A percentile compares a stretch with the other conserved stretches of the same genome.
phyloP scores from a whole-genome alignment of 768 basidiomycete species.

The Boletales sp. region DNA sequence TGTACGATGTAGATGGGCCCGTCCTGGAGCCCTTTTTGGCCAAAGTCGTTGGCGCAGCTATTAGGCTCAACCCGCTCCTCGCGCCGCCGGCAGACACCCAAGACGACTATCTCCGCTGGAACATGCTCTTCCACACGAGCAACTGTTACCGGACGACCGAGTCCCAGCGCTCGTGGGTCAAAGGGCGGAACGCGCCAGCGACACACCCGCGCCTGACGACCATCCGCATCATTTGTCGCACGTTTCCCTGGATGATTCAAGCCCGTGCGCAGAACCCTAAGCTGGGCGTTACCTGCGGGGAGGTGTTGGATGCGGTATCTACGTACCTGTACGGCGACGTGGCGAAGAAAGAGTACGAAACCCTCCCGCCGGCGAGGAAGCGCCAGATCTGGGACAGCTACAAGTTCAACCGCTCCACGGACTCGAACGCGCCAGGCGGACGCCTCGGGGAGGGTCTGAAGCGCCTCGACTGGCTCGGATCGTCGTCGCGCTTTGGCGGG shows the following conservation, averaged over 20 bases:
- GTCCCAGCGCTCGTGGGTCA: constrained; percentile 58
- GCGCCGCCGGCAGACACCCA: constrained; percentile 40
- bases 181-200: constrained; percentile 60
- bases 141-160: constrained; percentile 64
- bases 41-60: constrained; percentile 42
- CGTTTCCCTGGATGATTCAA: constrained; percentile 55
- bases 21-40: constrained; percentile 62
- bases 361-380: constrained; percentile 34
- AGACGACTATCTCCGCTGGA: constrained; percentile 62
- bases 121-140: constrained; percentile 64
- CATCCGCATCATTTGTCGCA: constrained; percentile 50
- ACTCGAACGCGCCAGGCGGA: constrained; percentile 66
- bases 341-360: constrained; percentile 49
- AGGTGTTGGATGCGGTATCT: constrained; percentile 56
- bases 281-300: constrained; percentile 65
- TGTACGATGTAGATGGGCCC: constrained; percentile 52
- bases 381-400: constrained; percentile 51
- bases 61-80: constrained; percentile 62
- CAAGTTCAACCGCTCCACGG: constrained; percentile 61
- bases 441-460: constrained; percentile 58
- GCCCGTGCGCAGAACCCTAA: constrained; percentile 41
- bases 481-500: constrained; percentile 61
- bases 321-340: constrained; percentile 49
- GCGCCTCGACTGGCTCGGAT: constrained; percentile 63
- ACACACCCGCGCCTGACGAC: constrained; percentile 57